Percentiles rank a stretch among this genome's conserved stretches.
Conservation (phyloP, 768 basidiomycete genomes). For the Rhodocollybia butyracea region DNA sequence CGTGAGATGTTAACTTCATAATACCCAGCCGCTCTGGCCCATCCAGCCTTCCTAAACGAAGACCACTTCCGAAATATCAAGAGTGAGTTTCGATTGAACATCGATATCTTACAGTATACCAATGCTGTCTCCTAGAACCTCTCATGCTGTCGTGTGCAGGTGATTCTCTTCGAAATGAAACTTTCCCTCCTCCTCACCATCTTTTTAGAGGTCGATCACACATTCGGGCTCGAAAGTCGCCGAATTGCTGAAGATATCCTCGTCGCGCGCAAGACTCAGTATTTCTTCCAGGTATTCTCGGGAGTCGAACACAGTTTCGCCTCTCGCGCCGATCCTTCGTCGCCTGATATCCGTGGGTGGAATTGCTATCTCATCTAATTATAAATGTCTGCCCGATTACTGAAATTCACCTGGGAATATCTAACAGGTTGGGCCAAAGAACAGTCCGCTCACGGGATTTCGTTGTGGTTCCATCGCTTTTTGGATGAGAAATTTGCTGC, state of each 20-base stretch:
- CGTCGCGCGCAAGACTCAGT: conserved; percentile 44
- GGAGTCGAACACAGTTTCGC: conserved; percentile 49
- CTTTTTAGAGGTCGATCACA: conserved; percentile 42
- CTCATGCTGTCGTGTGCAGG: conserved; percentile 56
- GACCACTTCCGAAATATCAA: conserved; percentile 45
- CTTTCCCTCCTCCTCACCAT: conserved; percentile 13
- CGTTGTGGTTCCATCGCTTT: conserved; percentile 52
- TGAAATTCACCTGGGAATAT: neutral
- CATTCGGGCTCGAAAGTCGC: conserved; percentile 51
- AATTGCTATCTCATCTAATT: too few relatives aligned
- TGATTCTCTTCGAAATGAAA: conserved; percentile 13
- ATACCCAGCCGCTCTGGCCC: conserved; percentile 48
- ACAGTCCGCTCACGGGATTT: conserved; percentile 48
- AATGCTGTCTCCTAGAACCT: conserved; percentile 35
- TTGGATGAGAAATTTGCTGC: too few relatives aligned
- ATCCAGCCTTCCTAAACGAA: conserved; percentile 48
- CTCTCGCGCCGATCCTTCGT: conserved; percentile 39
- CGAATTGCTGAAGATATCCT: conserved; percentile 56
- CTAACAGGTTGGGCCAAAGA: conserved; percentile 57
- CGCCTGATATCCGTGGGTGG: conserved; percentile 36
- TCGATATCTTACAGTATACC: neutral
- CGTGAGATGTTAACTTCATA: neutral
- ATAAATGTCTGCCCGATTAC: too few relatives aligned
- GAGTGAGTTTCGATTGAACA: conserved; percentile 31
- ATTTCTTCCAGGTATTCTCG: conserved; percentile 58